Percentiles rank a stretch among this genome's conserved stretches.
phyloP scores from a whole-genome alignment of 2,329 filamentous ascomycete species.

The Calonectria pteridis region DNA sequence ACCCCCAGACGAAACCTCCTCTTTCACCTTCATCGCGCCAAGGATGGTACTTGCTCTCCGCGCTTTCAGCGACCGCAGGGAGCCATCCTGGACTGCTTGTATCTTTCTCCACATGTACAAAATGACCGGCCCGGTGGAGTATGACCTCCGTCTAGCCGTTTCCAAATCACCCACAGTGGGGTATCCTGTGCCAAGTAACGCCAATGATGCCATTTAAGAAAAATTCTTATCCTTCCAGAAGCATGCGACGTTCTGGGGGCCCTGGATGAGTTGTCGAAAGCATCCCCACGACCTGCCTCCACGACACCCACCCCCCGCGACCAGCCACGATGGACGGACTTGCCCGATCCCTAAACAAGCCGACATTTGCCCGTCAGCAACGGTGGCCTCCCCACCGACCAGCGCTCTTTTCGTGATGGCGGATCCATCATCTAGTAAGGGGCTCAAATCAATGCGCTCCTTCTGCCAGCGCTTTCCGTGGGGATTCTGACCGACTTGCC shows the following conservation, averaged over 20 bases:
- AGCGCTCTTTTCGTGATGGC: conserved; percentile 36
- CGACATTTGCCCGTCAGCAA: conserved; percentile 44
- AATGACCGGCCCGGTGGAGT: conserved; percentile 44
- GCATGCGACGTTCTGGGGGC: conserved; percentile 40
- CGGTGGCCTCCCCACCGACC: conserved; percentile 32
- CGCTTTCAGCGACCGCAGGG: not conserved
- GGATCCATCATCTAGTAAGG: conserved; percentile 37
- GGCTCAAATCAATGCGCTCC: conserved; percentile 35
- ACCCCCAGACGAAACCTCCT: conserved; percentile 37
- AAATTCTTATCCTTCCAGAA: conserved; percentile 49
- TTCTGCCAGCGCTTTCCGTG: conserved; percentile 28
- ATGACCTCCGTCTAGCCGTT: conserved; percentile 34
- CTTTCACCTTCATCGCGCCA: conserved; percentile 10
- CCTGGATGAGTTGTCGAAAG: conserved; percentile 37
- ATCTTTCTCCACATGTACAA: conserved; percentile 49
- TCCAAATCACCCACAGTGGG: conserved; percentile 26
- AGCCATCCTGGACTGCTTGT: conserved; percentile 9
- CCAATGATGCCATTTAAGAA: conserved; percentile 41
- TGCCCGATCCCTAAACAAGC: conserved; percentile 43
- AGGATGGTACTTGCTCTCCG: not conserved
- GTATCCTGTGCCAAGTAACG: conserved; percentile 24
- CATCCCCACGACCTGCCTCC: conserved; percentile 29
- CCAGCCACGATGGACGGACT: conserved; percentile 42
- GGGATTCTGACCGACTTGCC: conserved; percentile 34
- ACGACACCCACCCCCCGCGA: conserved; percentile 22